Base-by-base conservation (phyloP, 2,329 filamentous ascomycete genomes). In the Lizonia empirigonia region DNA sequence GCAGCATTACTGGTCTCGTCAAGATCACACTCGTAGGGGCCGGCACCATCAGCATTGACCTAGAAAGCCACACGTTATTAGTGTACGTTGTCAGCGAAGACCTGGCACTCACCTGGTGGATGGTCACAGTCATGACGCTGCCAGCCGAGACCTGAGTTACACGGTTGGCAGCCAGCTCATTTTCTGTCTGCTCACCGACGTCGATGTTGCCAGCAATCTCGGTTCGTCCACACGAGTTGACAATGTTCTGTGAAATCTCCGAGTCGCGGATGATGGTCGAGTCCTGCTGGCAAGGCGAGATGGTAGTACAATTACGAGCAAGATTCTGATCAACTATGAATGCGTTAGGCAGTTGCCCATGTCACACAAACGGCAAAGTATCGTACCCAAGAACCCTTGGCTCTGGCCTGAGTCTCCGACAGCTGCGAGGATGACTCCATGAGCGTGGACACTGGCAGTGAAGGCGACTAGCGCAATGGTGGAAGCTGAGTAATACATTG, bases 11-110 rank as follows among this genome's bases (percentile, higher is more conserved):
- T 85, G 41, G 84, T 84, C 55, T 76, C 70, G 65, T 86, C 85
- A 64, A 87, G 82, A 74, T 83, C 83, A 73, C 84, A 86, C 6
- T 77, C 80, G 67, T 85, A 87, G 1, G 85, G 85, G 2, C 85
- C 85, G 42, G 82, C 85, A 40, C 85, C 85, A 60, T 88, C 85
- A 19, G 77, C 78, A 68, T 87, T 88, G 63, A 88, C 84, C 68
- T 10, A 72, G 5, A n/a, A n/a, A 9, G 18, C 13, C 34, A 19
- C 13, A 9, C 5, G 22, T 48, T 12, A 48, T 29, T 16, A 6
- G 20, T 37, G n/a, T n/a, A n/a, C 20, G 24, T n/a, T 7, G 29
- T 5, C 12, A 26, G 16, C 6, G 2, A 12, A 12, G 7, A 33
- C 6, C 16, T 20, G 19, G 47, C 10, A 32, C 44, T 33, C 3